Evolutionary conservation across 306 rosid species (phyloP).

Genomic region (Sechiopsis laciniata): DNA sequence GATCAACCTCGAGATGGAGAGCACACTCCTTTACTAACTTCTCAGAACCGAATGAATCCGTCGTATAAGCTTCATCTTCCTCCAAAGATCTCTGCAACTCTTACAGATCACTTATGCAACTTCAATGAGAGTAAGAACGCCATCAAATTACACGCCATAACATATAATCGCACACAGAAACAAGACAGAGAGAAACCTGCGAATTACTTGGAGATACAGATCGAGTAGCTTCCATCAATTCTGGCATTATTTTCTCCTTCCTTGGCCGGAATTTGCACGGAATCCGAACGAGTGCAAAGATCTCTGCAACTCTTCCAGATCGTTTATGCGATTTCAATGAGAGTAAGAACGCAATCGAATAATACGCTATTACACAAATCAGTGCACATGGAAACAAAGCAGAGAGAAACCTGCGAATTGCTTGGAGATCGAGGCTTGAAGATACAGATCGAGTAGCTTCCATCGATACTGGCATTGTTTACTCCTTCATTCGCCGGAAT

Average conservation of each 20-base stretch:
- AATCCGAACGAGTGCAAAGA: background rate
- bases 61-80: slow-evolving; percentile 26
- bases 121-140: slow-evolving; percentile 23
- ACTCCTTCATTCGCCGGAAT: slow-evolving; percentile 2
- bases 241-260: slow-evolving; percentile 9
- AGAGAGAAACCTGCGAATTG: slow-evolving; percentile 44
- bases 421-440: slow-evolving; percentile 25
- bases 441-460: slow-evolving; percentile 31
- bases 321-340: slow-evolving; percentile 43
- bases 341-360: slow-evolving; percentile 5
- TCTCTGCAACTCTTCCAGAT: slow-evolving; percentile 38
- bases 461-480: slow-evolving; percentile 22
- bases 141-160: background rate
- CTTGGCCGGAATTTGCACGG: slow-evolving; percentile 7
- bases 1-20: slow-evolving; percentile 43
- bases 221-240: slow-evolving; percentile 31
- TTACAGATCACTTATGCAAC: slow-evolving; percentile 47
- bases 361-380: background rate
- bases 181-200: slow-evolving; percentile 38
- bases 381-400: background rate
- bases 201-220: slow-evolving; percentile 32
- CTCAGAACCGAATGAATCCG: slow-evolving; percentile 33
- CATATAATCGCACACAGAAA: background rate
- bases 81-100: slow-evolving; percentile 30
- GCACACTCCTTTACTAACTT: slow-evolving; percentile 40